Conservation (phyloP, 2,329 filamentous ascomycete species). For the Leptoxyphium fumago region DNA sequence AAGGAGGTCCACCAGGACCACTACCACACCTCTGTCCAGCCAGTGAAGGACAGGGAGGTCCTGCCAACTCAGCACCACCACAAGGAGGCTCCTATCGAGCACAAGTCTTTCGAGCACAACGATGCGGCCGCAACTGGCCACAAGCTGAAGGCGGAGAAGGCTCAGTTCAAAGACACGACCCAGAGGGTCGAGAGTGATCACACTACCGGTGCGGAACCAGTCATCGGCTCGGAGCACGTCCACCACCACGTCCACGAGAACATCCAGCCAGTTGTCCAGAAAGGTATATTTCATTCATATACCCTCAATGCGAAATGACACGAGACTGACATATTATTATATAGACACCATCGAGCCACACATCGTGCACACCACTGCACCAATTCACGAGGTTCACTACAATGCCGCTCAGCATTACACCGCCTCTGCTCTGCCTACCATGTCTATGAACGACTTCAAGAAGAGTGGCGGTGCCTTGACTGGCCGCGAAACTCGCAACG, state of each 20-base stretch:
- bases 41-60: constrained; percentile 40
- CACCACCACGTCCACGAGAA: constrained; percentile 55
- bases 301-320: not conserved
- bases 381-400: constrained; percentile 59
- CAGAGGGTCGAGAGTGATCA: constrained; percentile 33
- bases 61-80: constrained; percentile 49
- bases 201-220: constrained; percentile 33
- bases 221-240: constrained; percentile 45
- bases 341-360: constrained; percentile 48
- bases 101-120: constrained; percentile 47
- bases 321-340: not conserved
- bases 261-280: constrained; percentile 56
- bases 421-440: constrained; percentile 47
- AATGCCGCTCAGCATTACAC: constrained; percentile 51
- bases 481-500: constrained; percentile 41
- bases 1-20: constrained; percentile 59
- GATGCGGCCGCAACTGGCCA: constrained; percentile 34
- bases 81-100: constrained; percentile 43
- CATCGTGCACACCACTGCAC: constrained; percentile 56
- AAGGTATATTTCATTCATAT: constrained; percentile 20
- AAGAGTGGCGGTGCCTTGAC: constrained; percentile 37
- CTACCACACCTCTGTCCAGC: constrained; percentile 56
- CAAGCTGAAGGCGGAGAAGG: constrained; percentile 38
- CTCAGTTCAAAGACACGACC: constrained; percentile 38
- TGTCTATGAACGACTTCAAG: constrained; percentile 51